Base-by-base conservation (phyloP, 2,329 filamentous ascomycete species). In the Diplocarpon rosae region DNA sequence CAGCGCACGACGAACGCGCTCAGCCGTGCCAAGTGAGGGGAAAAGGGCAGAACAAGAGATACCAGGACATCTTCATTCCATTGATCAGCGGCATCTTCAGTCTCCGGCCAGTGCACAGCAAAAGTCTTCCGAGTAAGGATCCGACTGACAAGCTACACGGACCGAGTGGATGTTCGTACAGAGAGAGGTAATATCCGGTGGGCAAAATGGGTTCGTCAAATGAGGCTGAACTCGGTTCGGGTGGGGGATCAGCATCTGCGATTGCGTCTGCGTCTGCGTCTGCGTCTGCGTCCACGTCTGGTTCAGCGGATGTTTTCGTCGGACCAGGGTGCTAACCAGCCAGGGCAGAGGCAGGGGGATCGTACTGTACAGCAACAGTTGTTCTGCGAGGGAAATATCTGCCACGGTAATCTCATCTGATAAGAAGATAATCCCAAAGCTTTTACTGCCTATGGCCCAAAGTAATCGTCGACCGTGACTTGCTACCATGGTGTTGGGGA, bases 1-100 rank as follows among this genome's bases (percentile, higher is more conserved):
- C 30, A 24, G 20, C 28, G 36, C 24, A 36, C 12, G 20, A 16
- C n/a, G 15, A 35, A 29, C 31, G 39, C 11, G 27, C 16, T 39
- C 43, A 24, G 44, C 48, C 48, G 42, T 39, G 40, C 35, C 44
- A 39, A 48, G 41, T 32, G 30, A 14, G 30, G 30, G 15, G 6
- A 37, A 37, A 27, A 40, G 10, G 34, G 43, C 14, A 32, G 30
- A 39, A 49, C 46, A 39, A 28, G 24, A 59, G 79, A 58, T 73
- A 85, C 80, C 80, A 85, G 60, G 80, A 80, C 72, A 85, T 83
- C 65, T 82, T 83, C 62, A 78, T 70, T 50, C 80, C 80, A 58
- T 83, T 76, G 54, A 85, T 78, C 39, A 80, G 69, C 59, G 78
- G 77, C 80, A 84, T 84, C 45, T 60, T 69, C 29, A 37, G 37